phyloP scores from a whole-genome alignment of 2,329 filamentous ascomycete genomes.

The Coleophoma cylindrospora region DNA sequence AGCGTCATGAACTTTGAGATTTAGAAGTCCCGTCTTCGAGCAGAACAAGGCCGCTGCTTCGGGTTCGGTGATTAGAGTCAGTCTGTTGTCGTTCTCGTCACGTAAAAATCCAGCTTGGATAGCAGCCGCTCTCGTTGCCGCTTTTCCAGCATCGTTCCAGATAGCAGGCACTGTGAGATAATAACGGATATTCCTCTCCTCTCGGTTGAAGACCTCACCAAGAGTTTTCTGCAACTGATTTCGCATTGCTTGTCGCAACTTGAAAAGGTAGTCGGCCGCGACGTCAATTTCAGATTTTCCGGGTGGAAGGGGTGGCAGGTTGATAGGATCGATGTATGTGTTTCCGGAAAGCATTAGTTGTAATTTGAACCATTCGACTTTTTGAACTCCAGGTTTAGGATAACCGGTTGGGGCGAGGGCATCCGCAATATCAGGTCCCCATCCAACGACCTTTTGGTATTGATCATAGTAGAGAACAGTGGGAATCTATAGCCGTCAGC shows the following conservation, averaged over 20 bases:
- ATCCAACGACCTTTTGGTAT: constrained; percentile 99
- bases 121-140: constrained; percentile 88
- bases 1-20: constrained; percentile 98
- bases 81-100: constrained; percentile 94
- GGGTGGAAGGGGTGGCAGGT: constrained; percentile 91
- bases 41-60: constrained; percentile 97
- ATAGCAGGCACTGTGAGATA: constrained; percentile 98
- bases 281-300: constrained; percentile 99
- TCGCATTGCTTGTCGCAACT: constrained; percentile 94
- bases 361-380: constrained; percentile 99
- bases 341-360: constrained; percentile 98
- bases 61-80: constrained; percentile 92
- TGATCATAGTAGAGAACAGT: constrained; percentile 99
- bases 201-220: constrained; percentile 94
- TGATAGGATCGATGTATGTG: constrained; percentile 98
- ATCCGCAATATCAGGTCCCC: constrained; percentile 97
- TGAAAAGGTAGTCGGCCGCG: constrained; percentile 98
- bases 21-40: constrained; percentile 91
- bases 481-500: constrained; percentile 64
- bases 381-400: constrained; percentile 95
- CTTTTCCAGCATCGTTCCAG: constrained; percentile 98
- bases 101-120: constrained; percentile 96
- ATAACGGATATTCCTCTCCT: constrained; percentile 96
- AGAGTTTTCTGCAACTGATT: constrained; percentile 93
- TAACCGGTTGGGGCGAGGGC: constrained; percentile 95